Percentiles rank a stretch among this genome's conserved stretches.
Evolutionary conservation across 768 basidiomycete species (phyloP).

Genomic region (Suillus decipiens): DNA sequence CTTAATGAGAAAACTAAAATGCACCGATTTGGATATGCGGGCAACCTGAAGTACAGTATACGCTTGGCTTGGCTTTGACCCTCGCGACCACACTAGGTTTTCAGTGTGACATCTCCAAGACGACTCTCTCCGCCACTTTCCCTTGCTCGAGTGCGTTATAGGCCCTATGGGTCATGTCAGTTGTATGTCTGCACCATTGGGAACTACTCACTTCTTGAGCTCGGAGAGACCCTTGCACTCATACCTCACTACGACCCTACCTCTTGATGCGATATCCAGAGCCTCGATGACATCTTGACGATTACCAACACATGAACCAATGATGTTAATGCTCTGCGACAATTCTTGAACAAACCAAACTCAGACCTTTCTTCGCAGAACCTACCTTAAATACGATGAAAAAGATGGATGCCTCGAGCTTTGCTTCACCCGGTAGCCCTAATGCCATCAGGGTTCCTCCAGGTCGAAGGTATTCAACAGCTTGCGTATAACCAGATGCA

Average conservation of each 20-base stretch:
- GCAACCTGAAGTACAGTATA: neutral
- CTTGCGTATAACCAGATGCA: slow-evolving; percentile 48
- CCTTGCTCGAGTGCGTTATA: slow-evolving; percentile 43
- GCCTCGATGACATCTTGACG: slow-evolving; percentile 85
- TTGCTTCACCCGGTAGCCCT: slow-evolving; percentile 67
- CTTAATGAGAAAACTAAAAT: neutral
- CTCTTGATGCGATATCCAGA: slow-evolving; percentile 68
- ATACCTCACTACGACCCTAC: slow-evolving; percentile 66
- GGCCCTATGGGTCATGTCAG: slow-evolving; percentile 25
- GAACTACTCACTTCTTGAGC: slow-evolving; percentile 49
- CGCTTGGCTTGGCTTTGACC: neutral
- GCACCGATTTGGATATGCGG: neutral
- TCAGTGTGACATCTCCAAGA: slow-evolving; percentile 37
- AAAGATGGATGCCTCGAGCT: slow-evolving; percentile 64
- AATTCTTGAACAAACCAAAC: slow-evolving; percentile 6
- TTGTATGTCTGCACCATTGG: neutral
- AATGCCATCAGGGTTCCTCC: slow-evolving; percentile 79
- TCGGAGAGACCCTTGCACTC: slow-evolving; percentile 47
- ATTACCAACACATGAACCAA: slow-evolving; percentile 58
- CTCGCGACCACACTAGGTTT: neutral
- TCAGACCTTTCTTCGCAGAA: slow-evolving; percentile 28
- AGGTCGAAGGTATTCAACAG: slow-evolving; percentile 72
- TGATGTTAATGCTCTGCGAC: slow-evolving; percentile 27
- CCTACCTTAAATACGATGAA: slow-evolving; percentile 65
- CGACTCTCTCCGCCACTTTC: slow-evolving; percentile 43